Conservation (phyloP, 2,329 filamentous ascomycete genomes). For the Alternaria arborescens region DNA sequence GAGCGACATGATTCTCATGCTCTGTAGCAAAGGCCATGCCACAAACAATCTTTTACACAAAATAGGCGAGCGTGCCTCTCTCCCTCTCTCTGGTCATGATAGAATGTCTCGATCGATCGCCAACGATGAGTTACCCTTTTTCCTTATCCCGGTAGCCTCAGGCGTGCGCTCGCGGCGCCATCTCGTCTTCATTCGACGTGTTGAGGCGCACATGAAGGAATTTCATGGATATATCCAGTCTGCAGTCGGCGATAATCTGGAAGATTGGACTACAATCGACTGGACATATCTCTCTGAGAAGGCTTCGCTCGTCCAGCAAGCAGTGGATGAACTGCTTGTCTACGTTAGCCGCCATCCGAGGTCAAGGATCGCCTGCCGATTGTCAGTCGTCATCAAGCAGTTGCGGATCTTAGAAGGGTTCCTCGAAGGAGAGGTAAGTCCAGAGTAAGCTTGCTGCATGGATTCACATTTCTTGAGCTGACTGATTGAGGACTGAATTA, state of each 20-base stretch:
- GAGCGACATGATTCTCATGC: neutral
- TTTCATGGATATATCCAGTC: neutral
- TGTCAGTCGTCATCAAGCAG: neutral
- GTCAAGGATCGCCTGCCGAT: neutral
- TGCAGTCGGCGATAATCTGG: neutral
- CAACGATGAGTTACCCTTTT: neutral
- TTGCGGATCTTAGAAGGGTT: neutral
- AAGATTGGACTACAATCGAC: neutral
- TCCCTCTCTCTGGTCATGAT: neutral
- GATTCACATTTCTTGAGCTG: neutral
- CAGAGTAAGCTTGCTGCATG: neutral
- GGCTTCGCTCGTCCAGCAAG: neutral
- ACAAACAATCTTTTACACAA: neutral
- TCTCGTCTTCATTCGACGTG: constrained; percentile 8
- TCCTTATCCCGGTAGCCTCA: constrained; percentile 1
- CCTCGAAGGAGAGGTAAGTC: neutral
- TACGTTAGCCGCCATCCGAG: neutral
- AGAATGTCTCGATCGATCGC: neutral
- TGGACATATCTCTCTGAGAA: neutral
- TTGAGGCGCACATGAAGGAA: neutral
- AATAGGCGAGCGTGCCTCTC: neutral
- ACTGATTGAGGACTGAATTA: neutral
- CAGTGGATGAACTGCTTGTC: neutral
- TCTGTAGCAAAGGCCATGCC: neutral
- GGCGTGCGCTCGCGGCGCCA: constrained; percentile 11